These are phyloP conservation scores for Calocera viscosa DNA, from an alignment of 768 basidiomycete species.

Conservation along the genomic window DNA sequence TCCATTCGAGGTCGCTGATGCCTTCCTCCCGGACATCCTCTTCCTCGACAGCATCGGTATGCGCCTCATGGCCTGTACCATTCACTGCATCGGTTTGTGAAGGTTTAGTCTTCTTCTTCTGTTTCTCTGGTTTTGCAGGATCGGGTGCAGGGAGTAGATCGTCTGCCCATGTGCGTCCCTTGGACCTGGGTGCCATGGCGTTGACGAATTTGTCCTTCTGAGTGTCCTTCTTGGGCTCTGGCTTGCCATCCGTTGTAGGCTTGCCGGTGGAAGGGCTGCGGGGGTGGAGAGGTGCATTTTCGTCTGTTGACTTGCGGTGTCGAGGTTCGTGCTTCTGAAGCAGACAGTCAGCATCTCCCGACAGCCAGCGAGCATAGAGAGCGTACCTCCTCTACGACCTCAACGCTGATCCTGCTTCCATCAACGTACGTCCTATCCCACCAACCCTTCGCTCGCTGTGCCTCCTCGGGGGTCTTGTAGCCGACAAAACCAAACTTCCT, in stretches of 20 bases:
- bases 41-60: too few relatives aligned
- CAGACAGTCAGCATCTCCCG: not conserved
- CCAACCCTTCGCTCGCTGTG: slow-evolving; percentile 61
- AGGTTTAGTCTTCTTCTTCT: not conserved
- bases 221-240: not conserved
- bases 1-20: slow-evolving; percentile 64
- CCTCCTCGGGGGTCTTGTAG: slow-evolving; percentile 69
- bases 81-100: not conserved
- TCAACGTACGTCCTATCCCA: slow-evolving; percentile 77
- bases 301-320: not conserved
- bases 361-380: not conserved
- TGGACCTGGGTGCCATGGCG: not conserved
- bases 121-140: slow-evolving; percentile 14
- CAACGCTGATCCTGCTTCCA: slow-evolving; percentile 61
- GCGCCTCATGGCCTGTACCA: not conserved
- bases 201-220: slow-evolving; percentile 8
- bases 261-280: slow-evolving; percentile 8
- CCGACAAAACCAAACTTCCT: slow-evolving; percentile 89
- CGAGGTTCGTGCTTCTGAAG: slow-evolving; percentile 12
- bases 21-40: slow-evolving; percentile 26
- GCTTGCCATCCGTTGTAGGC: slow-evolving; percentile 19
- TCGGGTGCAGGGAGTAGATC: slow-evolving; percentile 1
- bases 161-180: not conserved
- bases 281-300: slow-evolving; percentile 12
- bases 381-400: slow-evolving; percentile 59